phyloP scores from a whole-genome alignment of 1,139 yeast genomes.

The Torulaspora globosa region DNA sequence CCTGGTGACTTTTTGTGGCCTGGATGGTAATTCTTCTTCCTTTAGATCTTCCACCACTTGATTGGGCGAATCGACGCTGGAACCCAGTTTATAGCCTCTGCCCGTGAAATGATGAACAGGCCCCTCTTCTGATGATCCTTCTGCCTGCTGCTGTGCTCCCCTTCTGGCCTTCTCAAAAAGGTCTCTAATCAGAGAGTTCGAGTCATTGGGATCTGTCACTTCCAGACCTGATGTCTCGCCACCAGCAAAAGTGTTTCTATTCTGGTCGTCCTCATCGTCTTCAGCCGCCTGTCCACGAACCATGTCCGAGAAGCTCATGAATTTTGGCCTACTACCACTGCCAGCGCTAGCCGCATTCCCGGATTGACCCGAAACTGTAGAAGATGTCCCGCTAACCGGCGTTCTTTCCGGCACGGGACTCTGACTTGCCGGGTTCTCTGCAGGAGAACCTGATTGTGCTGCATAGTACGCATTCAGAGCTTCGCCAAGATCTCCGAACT shows the following conservation, averaged over 20 bases:
- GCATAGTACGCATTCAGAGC: conserved; percentile 38
- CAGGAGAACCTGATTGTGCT: conserved; percentile 16
- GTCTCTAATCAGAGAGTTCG: conserved; percentile 51
- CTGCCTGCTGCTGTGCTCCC: conserved; percentile 43
- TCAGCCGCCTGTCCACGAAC: conserved; percentile 38
- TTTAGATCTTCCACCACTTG: conserved; percentile 35
- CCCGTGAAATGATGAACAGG: conserved; percentile 47
- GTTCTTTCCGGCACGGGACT: conserved; percentile 9
- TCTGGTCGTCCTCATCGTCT: conserved; percentile 57
- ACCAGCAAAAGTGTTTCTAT: conserved; percentile 75
- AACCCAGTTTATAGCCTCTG: conserved; percentile 76
- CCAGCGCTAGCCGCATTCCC: conserved; percentile 13
- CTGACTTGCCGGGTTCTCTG: conserved; percentile 9
- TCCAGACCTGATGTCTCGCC: conserved; percentile 93
- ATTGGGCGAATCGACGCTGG: conserved; percentile 41
- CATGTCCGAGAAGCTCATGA: conserved; percentile 53
- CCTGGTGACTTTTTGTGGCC: conserved; percentile 50
- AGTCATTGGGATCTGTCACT: conserved; percentile 81
- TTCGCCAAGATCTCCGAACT: conserved; percentile 35
- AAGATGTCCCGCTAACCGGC: conserved; percentile 12
- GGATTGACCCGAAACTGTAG: conserved; percentile 10
- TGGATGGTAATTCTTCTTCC: conserved; percentile 26
- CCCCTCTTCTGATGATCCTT: conserved; percentile 38
- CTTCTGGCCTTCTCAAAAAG: conserved; percentile 56
- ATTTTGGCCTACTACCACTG: conserved; percentile 26